Percentiles rank a stretch among this genome's conserved stretches.
Conservation (phyloP, 352 stramenopile genomes). For the Phytopythium litorale region DNA sequence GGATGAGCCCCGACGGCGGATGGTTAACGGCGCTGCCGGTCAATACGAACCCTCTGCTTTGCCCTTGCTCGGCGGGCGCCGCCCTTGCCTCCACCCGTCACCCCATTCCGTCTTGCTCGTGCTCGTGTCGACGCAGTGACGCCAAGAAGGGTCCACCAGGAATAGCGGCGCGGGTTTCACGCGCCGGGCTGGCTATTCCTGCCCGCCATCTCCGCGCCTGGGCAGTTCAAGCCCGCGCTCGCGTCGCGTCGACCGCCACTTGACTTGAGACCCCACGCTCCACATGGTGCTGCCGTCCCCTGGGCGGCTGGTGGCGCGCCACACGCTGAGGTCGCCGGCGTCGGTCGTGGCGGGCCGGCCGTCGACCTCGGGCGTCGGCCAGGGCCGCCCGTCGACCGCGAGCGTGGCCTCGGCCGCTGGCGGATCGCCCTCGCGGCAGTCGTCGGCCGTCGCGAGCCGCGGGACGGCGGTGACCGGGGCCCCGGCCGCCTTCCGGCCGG, state of each 20-base stretch:
- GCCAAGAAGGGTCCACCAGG: too few species aligned
- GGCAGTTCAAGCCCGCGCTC: too few species aligned
- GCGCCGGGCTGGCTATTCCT: too few species aligned
- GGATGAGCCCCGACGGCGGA: background rate
- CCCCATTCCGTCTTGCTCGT: too few species aligned
- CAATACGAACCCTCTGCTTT: background rate
- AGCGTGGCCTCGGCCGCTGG: conserved; percentile 87
- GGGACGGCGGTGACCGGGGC: conserved; percentile 79
- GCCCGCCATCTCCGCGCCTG: too few species aligned
- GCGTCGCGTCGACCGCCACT: too few species aligned
- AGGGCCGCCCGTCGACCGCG: conserved; percentile 84
- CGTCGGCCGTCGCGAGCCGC: background rate
- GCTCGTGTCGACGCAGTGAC: too few species aligned
- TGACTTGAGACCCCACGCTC: too few species aligned
- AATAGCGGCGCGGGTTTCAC: too few species aligned
- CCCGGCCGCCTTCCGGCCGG: conserved; percentile 90
- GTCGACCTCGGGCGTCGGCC: background rate
- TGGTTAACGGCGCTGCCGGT: background rate
- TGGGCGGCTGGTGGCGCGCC: background rate
- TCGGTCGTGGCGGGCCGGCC: background rate
- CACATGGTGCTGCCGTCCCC: background rate
- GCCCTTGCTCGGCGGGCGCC: background rate
- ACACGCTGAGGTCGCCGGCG: conserved; percentile 2
- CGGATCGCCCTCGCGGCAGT: background rate
- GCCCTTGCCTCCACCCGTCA: background rate